Base-by-base conservation (phyloP, 768 basidiomycete species). In the Tulasnella sp. region DNA sequence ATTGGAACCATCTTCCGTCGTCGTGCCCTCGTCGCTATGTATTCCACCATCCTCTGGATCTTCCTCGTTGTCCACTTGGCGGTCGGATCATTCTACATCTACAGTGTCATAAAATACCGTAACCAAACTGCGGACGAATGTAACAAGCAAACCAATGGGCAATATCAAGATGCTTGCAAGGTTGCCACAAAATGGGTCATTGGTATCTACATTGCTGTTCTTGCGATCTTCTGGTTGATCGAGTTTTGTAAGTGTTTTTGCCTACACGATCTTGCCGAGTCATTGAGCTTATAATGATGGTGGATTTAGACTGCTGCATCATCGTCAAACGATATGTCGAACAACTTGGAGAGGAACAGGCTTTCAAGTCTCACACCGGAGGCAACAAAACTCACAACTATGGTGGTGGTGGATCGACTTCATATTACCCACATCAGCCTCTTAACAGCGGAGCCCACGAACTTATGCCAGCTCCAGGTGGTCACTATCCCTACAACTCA, bases 291-390 rank as follows among this genome's bases (percentile, higher is more conserved):
- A n/a, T n/a, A n/a, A n/a, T n/a, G n/a, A n/a, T n/a, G n/a, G n/a
- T n/a, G n/a, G n/a, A n/a, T n/a, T n/a, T n/a, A 50, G 48, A 50
- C 37, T 22, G 15, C 37, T 50, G 48, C 48, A 40, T 50, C 48
- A 50, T 50, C 48, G 48, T 50, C 7, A 50, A 50, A 40, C 48
- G 48, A 22, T 51, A 51, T 29, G 49, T 51, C 41, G 49, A 51
- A 34, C 49, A 51, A 22, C 37, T 51, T n/a, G 13, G 29, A 13
- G 49, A 51, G 20, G 49, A 51, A 19, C 49, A 51, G 20, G 49
- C 28, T n/a, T 51, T 29, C 29, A 40, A 41, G 19, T 25, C 22
- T 20, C 49, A 51, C 33, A 40, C 35, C 24, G 49, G 28, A 19
- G 49, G 49, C 4, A 51, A 51, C 25, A 42, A 34, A 20, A 34